A percentile compares a stretch with the other conserved stretches of the same genome.
Conservation (phyloP, 495 filamentous ascomycete species). For the Neurospora sp. region DNA sequence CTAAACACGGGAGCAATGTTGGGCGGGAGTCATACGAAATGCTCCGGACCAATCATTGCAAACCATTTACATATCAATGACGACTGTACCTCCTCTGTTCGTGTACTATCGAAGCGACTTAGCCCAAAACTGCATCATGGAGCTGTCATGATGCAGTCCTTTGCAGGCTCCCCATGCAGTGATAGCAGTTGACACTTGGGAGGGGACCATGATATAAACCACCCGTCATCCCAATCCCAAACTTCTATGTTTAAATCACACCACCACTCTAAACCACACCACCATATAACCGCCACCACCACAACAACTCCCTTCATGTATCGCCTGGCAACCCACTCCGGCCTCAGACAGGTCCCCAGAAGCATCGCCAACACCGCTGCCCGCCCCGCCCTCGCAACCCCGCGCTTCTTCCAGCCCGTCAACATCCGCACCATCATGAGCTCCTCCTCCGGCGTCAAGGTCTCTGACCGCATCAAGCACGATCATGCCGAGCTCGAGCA, state of each 20-base stretch:
- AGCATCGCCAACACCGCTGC: background rate
- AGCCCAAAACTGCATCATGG: background rate
- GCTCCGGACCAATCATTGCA: background rate
- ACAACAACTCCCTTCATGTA: background rate
- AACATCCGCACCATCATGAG: background rate
- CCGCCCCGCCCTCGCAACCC: background rate
- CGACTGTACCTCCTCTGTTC: background rate
- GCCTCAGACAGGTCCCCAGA: background rate
- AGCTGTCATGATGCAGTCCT: background rate
- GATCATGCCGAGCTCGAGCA: conserved; percentile 56
- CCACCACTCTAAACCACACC: background rate
- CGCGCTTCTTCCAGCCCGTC: background rate
- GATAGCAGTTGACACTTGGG: background rate
- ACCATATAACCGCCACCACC: background rate
- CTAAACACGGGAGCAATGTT: background rate
- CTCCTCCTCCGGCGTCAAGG: background rate
- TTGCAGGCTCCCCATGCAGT: background rate
- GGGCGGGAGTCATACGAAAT: background rate
- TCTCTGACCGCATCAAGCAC: conserved; percentile 47
- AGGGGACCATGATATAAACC: background rate
- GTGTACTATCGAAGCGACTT: background rate
- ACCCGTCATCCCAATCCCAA: background rate
- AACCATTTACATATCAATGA: background rate
- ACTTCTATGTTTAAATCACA: background rate
- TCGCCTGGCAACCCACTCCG: background rate